Base-by-base conservation (phyloP, 441 rosid genomes). In the Pelargonium australe region DNA sequence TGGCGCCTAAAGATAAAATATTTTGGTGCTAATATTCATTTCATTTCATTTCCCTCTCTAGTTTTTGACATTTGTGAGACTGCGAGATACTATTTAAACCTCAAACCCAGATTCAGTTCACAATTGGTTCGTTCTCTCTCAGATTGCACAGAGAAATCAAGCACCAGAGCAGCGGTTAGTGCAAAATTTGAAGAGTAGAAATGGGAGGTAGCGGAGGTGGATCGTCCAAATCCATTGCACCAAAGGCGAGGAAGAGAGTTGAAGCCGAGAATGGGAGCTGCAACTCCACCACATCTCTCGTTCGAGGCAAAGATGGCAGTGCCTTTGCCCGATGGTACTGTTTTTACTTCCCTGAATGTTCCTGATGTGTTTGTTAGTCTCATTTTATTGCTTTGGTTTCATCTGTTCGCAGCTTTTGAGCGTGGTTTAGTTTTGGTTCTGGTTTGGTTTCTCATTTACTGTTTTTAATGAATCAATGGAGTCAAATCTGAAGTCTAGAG, bases 241-340 rank as follows among this genome's bases (percentile, higher is more conserved):
- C 88, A 1, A 85, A 85, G 72, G 75, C 80, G 34, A 82, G 92
- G 86, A 94, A 89, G 84, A 83, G 97, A 70, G 96, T 86, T 1
- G 96, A 94, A 67, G 95, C 87, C 1, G 87, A 73, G n/a, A 47
- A 73, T n/a, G 25, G 5, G 12, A 7, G 66, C 31, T 51, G 0
- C 73, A 16, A 5, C 67, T 5, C 11, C 78, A 7, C 78, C 58
- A 61, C 78, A n/a, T 78, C 88, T 49, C 77, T 94, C 68, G 72
- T 87, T 43, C 93, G 92, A 10, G 89, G 84, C 66, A 89, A 69
- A 76, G 87, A 83, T 68, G 96, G 96, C 73, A 91, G 97, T 14
- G 96, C 96, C 70, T 95, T 95, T 55, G 78, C 90, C 68, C 73
- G 77, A 69, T 94, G 97, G 99, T 94, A 71, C 1, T 5, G 37